Conservation (phyloP, 2,329 filamentous ascomycete species). For the Albophoma yamanashiensis region DNA sequence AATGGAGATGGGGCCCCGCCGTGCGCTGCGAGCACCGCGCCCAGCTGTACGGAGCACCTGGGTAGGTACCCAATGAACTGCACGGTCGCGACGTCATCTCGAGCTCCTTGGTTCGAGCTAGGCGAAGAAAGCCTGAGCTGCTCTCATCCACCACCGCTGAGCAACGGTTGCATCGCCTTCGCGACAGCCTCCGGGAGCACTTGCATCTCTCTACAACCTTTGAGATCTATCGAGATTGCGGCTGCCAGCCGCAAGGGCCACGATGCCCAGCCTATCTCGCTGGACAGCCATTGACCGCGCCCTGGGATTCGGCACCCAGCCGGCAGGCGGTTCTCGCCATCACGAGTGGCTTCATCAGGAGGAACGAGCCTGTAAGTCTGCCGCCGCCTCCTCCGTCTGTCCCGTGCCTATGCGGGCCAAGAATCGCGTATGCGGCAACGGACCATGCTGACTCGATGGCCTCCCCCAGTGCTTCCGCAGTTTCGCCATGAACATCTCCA, state of each 20-base stretch:
- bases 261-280: slow-evolving; percentile 10
- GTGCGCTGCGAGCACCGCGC: too few relatives aligned
- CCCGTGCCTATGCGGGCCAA: neutral
- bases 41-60: too few relatives aligned
- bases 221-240: too few relatives aligned
- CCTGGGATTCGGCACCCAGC: slow-evolving; percentile 13
- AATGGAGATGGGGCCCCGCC: too few relatives aligned
- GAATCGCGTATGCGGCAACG: neutral
- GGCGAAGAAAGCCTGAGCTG: neutral
- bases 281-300: slow-evolving; percentile 21
- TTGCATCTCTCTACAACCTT: neutral
- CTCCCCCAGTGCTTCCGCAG: slow-evolving; percentile 50
- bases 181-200: neutral
- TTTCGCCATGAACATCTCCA: slow-evolving; percentile 46
- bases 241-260: neutral
- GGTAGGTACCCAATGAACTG: neutral
- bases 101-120: neutral
- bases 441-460: neutral
- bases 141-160: neutral
- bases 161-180: neutral
- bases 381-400: neutral
- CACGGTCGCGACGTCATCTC: neutral
- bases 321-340: slow-evolving; percentile 8
- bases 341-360: slow-evolving; percentile 31
- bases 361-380: slow-evolving; percentile 30